Percentiles rank a stretch among this genome's conserved stretches.
Conservation (phyloP, 768 basidiomycete genomes). For the Boletus rubescentipes region DNA sequence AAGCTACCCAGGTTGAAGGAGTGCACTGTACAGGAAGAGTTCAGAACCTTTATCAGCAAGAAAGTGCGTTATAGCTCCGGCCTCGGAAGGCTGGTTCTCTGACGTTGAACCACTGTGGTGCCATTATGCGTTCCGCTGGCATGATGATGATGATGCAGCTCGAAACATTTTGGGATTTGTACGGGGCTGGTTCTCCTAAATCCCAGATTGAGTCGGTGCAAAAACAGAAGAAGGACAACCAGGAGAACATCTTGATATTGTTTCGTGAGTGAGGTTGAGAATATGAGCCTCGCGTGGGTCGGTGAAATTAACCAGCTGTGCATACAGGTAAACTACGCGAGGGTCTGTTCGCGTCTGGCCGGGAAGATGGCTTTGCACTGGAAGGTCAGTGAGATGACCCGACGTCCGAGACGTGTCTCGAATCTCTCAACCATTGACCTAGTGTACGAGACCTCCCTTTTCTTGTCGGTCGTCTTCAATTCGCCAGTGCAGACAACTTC, state of each 20-base stretch:
- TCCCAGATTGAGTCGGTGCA: constrained; percentile 18
- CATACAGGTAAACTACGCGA: constrained; percentile 71
- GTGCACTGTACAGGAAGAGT: constrained; percentile 60
- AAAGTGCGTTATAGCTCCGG: constrained; percentile 57
- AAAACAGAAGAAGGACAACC: constrained; percentile 46
- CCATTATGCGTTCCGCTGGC: background rate
- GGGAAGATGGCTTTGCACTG: constrained; percentile 59
- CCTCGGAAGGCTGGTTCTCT: background rate
- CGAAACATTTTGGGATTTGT: constrained; percentile 43
- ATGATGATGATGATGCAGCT: constrained; percentile 49
- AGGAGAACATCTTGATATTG: constrained; percentile 71
- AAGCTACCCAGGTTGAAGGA: constrained; percentile 57
- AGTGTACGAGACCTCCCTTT: constrained; percentile 78
- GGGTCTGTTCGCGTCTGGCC: constrained; percentile 60
- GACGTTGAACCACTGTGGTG: background rate
- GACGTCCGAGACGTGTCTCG: background rate
- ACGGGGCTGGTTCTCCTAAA: constrained; percentile 26
- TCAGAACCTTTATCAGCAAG: constrained; percentile 58
- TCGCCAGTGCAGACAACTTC: constrained; percentile 61
- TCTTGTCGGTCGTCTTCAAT: constrained; percentile 61
- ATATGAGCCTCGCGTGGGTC: background rate
- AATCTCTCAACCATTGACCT: constrained; percentile 1
- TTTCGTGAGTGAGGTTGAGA: constrained; percentile 51
- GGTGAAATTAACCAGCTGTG: background rate
- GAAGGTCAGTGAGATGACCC: constrained; percentile 51